Base-by-base conservation (phyloP, 2,329 filamentous ascomycete genomes). In the Fusarium nematophilum region DNA sequence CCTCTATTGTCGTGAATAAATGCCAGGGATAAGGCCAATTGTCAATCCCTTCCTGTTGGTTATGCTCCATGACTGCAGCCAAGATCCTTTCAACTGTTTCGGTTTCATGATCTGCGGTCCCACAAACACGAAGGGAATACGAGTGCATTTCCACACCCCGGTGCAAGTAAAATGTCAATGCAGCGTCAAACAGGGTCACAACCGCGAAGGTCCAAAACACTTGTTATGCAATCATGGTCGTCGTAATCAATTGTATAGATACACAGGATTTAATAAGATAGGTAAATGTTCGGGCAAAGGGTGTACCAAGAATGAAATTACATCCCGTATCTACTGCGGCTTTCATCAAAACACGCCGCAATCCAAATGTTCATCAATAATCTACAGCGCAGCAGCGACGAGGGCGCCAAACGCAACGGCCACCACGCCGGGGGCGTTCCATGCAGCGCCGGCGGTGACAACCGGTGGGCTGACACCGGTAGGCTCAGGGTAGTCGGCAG, bases 271-370 rank as follows among this genome's bases (percentile, higher is more conserved):
- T 23, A 25, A 15, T 18, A 25, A 38, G 34, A 38, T 38, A 38
- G 34, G 25, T 38, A 21, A 36, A 39, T 18, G 38, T 49, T 15
- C 17, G 30, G n/a, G n/a, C n/a, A 4, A 10, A 31, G 7, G 15
- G 53, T 58, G 40, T 37, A 10, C 37, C 21, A 56, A 52, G 5
- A 46, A 13, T n/a, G n/a, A 37, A 23, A 23, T 47, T 27, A 39
- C 36, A 27, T 53, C 59, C 46, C 8, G 23, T 57, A 42, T 63
- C 59, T 62, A 60, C 43, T 29, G 27, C 37, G 30, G 26, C 17
- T n/a, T 11, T 9, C 27, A 59, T 55, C 55, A 55, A 50, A 59
- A 40, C n/a, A n/a, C n/a, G n/a, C n/a, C n/a, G n/a, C n/a, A 46
- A 43, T 59, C 63, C 54, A 48, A 43, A 45, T 49, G 49, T 18